Base-by-base conservation (phyloP, 2,329 filamentous ascomycete genomes). In the Boeremia lycopersici region DNA sequence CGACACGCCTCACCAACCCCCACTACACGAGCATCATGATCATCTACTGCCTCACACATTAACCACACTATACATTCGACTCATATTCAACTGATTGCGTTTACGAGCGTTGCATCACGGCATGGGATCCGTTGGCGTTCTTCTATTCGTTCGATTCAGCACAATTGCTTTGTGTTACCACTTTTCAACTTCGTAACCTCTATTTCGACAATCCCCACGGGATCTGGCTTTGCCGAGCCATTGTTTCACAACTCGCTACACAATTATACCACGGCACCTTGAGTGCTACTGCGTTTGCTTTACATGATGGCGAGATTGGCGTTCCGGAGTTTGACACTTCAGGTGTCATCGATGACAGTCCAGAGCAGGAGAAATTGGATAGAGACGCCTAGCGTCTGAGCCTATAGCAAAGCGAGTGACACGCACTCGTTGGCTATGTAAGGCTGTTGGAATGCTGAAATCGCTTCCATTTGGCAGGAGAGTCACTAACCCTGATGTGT, bases 61-160 rank as follows among this genome's bases (percentile, higher is more conserved):
- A 60, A 66, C 41, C 51, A 43, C 54, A 44, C 51, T 57, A 28
- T 36, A 51, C 47, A 41, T 57, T 58, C 46, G 47, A 47, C 56
- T 60, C 47, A 51, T 47, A 61, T 5, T 47, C 53, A 55, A 56
- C 38, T 53, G 43, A 60, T 46, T 63, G 63, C 64, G 58, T 68
- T 72, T 64, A 66, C 64, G 60, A 74, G 70, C 70, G 69, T 72
- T 72, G 71, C 71, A 74, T 74, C 72, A 65, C 69, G 68, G 63
- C 61, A 69, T 50, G 49, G 67, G 56, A 49, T 55, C 53, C 61
- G 61, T 56, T 49, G 68, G 69, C 70, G 68, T 72, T 77, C 39
- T 53, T 60, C 54, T 39, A 57, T 64, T 59, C 25, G 50, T 62
- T 63, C 64, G 39, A 60, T 69, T 65, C 60, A 56, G 62, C 63